Base-by-base conservation (phyloP, 2,329 filamentous ascomycete genomes). In the Penicillium expansum region DNA sequence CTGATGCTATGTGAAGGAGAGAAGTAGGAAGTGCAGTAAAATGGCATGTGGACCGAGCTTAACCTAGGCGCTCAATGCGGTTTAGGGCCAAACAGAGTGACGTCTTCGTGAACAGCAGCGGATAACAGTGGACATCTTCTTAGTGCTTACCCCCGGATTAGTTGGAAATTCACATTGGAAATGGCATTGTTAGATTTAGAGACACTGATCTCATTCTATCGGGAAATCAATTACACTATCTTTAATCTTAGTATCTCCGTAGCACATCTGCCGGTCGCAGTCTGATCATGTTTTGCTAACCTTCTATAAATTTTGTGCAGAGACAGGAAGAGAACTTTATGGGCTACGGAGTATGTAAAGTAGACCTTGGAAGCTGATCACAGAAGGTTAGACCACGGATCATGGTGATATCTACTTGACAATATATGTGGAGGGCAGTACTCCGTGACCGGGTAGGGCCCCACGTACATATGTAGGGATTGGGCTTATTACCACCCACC, bases 1-100 rank as follows among this genome's bases (percentile, higher is more conserved):
- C 16, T 43, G 8, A 43, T 33, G 20, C 38, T 44, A 33, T 52
- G 47, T 53, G 57, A 56, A 56, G 54, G 59, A 51, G 45, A 35
- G 47, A 49, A 53, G 57, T 22, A 38, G 20, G 33, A 55, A 49
- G 43, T 37, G 35, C 30, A 54, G 61, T 44, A 55, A 59, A 62
- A 55, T 62, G 58, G 59, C 60, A 64, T 62, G 67, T 69, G 67
- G 68, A 52, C 62, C 65, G 60, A 61, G 63, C 62, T 64, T 57
- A 50, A 44, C 29, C 9, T 24, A 3, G 10, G 20, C 32, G 24
- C 64, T 59, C 50, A 47, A 66, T 50, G 39, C 48, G 64, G 65
- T 62, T 66, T 65, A 65, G 61, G 50, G 58, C 54, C 43, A 51
- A 39, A 52, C 49, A 60, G 50, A 67, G 62, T 73, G 70, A 73